Evolutionary conservation across 768 basidiomycete genomes (phyloP).

Genomic region (Boletus sp.): DNA sequence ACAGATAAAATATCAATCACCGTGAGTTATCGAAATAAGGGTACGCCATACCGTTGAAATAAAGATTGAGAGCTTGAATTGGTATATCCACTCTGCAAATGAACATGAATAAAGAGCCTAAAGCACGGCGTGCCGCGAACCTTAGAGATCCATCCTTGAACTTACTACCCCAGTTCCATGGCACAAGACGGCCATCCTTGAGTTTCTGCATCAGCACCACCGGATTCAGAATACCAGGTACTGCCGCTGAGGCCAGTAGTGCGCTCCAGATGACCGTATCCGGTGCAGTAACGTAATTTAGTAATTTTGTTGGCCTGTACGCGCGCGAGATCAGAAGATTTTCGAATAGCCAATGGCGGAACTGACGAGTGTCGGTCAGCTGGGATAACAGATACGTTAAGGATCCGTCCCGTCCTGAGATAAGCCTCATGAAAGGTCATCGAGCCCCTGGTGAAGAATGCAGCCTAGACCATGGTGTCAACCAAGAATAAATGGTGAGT

Average conservation of each 20-base stretch:
- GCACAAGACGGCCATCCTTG: conserved; percentile 71
- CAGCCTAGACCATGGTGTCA: conserved; percentile 43
- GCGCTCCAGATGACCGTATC: conserved; percentile 85
- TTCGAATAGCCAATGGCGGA: neutral
- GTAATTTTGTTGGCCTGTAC: conserved; percentile 83
- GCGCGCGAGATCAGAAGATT: conserved; percentile 3
- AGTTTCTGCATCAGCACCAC: conserved; percentile 94
- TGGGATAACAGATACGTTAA: conserved; percentile 92
- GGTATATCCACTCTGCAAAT: conserved; percentile 85
- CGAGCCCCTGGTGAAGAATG: conserved; percentile 90
- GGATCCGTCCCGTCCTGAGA: conserved; percentile 82
- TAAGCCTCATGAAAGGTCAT: conserved; percentile 97
- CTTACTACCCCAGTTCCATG: conserved; percentile 93
- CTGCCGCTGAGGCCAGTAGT: conserved; percentile 85
- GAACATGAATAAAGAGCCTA: neutral
- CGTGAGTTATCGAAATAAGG: neutral
- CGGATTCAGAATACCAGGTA: conserved; percentile 92
- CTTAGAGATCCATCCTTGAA: conserved; percentile 92
- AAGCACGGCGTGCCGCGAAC: conserved; percentile 33
- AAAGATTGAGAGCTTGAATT: conserved; percentile 80
- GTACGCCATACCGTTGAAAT: conserved; percentile 66
- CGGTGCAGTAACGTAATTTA: conserved; percentile 96
- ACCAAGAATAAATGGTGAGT: neutral
- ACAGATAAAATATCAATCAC: conserved; percentile 1
- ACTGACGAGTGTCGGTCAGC: conserved; percentile 83